These are phyloP conservation scores for Fusarium scirpi DNA, from an alignment of 2,329 filamentous ascomycete species.

Conservation along the genomic window DNA sequence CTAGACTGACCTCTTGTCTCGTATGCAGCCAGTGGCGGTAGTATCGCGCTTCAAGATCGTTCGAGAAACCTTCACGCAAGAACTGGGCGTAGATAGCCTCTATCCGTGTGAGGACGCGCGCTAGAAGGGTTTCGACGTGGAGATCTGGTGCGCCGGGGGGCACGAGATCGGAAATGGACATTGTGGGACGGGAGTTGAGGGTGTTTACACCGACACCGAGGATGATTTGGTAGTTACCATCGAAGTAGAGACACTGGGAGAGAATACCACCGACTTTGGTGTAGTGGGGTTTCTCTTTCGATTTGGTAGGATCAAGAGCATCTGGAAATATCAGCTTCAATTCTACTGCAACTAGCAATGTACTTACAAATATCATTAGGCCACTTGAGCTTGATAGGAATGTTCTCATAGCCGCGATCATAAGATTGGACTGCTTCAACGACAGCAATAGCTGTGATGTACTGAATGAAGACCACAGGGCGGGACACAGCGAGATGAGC, in stretches of 20 bases:
- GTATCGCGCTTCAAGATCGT: conserved; percentile 79
- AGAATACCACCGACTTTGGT: conserved; percentile 95
- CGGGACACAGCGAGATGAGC: conserved; percentile 76
- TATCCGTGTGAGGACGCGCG: conserved; percentile 81
- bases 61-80: conserved; percentile 78
- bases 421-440: conserved; percentile 86
- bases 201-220: conserved; percentile 90
- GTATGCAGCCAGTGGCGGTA: conserved; percentile 89
- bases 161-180: conserved; percentile 82
- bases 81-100: conserved; percentile 84
- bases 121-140: conserved; percentile 82
- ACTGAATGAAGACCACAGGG: conserved; percentile 93
- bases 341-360: rapidly evolving
- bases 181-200: conserved; percentile 86
- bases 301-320: conserved; percentile 72
- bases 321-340: conserved; percentile 55
- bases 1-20: conserved; percentile 77
- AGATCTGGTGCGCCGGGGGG: conserved; percentile 66
- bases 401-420: conserved; percentile 76
- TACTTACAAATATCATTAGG: conserved; percentile 89
- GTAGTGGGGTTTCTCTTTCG: conserved; percentile 64
- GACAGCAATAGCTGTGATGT: conserved; percentile 88
- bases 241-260: conserved; percentile 85
- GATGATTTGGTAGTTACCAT: conserved; percentile 83
- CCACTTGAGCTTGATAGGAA: conserved; percentile 94